Percentiles rank a stretch among this genome's conserved stretches.
Evolutionary conservation across 805 yeast genomes (phyloP).

Genomic region (Danielozyma ontarioensis): DNA sequence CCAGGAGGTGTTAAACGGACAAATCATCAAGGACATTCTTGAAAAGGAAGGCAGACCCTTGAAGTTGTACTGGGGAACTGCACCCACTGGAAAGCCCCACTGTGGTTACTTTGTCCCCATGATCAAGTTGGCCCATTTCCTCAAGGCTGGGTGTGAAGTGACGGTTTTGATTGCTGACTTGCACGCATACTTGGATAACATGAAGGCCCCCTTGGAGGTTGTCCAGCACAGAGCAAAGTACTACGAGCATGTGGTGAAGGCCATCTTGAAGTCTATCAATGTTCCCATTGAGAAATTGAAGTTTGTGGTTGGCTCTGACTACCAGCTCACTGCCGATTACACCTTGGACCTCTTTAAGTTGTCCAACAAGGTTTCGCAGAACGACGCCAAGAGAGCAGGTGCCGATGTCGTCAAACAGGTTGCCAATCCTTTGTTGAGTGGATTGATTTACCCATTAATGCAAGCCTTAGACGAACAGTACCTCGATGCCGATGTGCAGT

Average conservation of each 20-base stretch:
- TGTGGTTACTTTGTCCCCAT: conserved; percentile 98
- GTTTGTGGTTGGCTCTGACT: conserved; percentile 85
- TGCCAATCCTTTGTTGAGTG: conserved; percentile 85
- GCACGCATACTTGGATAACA: conserved; percentile 95
- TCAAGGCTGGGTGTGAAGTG: conserved; percentile 94
- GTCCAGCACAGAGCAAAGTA: conserved; percentile 85
- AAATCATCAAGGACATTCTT: conserved; percentile 77
- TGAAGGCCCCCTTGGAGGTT: conserved; percentile 96
- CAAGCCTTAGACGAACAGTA: conserved; percentile 96
- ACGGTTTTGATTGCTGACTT: conserved; percentile 88
- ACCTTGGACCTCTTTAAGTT: conserved; percentile 86
- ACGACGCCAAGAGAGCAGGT: conserved; percentile 98
- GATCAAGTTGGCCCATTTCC: conserved; percentile 92
- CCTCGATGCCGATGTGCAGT: conserved; percentile 85
- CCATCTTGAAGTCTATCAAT: conserved; percentile 78
- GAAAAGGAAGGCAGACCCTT: conserved; percentile 79
- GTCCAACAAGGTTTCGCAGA: conserved; percentile 81
- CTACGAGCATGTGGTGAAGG: conserved; percentile 78
- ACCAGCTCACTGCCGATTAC: conserved; percentile 73
- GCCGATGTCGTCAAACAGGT: conserved; percentile 99
- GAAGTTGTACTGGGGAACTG: conserved; percentile 97
- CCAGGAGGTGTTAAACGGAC: conserved; percentile 87
- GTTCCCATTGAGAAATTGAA: conserved; percentile 87
- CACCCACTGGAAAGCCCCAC: conserved; percentile 98
- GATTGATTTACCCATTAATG: conserved; percentile 96